phyloP scores from a whole-genome alignment of 768 basidiomycete species.

The Russula abietina region DNA sequence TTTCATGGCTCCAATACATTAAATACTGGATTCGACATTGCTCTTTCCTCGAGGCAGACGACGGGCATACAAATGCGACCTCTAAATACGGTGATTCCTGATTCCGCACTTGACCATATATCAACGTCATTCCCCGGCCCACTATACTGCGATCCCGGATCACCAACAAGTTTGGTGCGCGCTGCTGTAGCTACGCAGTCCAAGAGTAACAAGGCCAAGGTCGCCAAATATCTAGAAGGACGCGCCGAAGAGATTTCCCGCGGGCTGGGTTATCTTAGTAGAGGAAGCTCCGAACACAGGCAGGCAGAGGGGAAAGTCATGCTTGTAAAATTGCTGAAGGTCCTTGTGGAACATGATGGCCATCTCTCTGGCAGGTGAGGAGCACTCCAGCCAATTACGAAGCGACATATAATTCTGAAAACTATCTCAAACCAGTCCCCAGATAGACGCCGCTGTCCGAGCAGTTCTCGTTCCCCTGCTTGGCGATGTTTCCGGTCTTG shows the following conservation, averaged over 20 bases:
- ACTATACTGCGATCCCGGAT: conserved; percentile 68
- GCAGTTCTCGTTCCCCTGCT: conserved; percentile 61
- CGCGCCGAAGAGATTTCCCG: conserved; percentile 71
- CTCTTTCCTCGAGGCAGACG: conserved; percentile 62
- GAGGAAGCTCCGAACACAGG: conserved; percentile 46
- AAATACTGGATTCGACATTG: conserved; percentile 72
- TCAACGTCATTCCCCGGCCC: conserved; percentile 77
- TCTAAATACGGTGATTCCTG: conserved; percentile 63
- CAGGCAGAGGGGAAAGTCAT: conserved; percentile 71
- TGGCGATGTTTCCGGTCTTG: conserved; percentile 27
- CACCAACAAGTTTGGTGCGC: conserved; percentile 62
- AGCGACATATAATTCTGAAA: conserved; percentile 1
- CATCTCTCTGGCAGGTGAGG: conserved; percentile 79
- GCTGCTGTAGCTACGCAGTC: conserved; percentile 48
- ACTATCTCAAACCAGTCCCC: conserved; percentile 38
- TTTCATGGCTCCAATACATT: conserved; percentile 69
- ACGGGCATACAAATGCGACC: conserved; percentile 63
- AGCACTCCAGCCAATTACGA: not conserved
- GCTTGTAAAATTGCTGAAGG: conserved; percentile 64
- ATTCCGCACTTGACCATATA: conserved; percentile 51
- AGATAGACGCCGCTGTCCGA: conserved; percentile 70
- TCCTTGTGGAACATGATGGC: conserved; percentile 88
- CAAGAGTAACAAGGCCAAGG: conserved; percentile 80
- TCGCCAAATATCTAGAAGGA: conserved; percentile 70
- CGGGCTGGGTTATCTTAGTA: conserved; percentile 63